These are phyloP conservation scores for Magnusiomyces magnusii DNA, from an alignment of 1,139 yeast species.

Conservation along the genomic window DNA sequence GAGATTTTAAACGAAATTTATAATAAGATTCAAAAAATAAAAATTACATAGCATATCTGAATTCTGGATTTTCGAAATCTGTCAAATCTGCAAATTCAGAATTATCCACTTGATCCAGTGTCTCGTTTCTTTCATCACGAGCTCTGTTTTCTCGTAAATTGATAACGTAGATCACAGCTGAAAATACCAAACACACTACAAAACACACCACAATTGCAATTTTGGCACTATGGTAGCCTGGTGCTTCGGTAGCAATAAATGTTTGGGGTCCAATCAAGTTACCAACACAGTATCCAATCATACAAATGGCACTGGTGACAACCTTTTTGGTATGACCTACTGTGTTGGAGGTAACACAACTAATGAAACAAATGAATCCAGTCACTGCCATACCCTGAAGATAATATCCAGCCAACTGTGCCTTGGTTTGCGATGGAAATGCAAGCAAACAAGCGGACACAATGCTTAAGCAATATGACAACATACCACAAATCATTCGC, in stretches of 20 bases:
- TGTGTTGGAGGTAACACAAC: not conserved
- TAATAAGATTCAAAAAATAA: too few relatives aligned
- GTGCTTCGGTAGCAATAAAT: not conserved
- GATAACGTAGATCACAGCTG: not conserved
- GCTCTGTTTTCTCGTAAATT: not conserved
- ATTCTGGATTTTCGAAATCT: not conserved
- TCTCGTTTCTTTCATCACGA: not conserved
- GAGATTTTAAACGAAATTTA: not conserved
- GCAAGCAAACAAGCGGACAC: not conserved
- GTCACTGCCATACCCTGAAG: not conserved
- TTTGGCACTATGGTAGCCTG: not conserved
- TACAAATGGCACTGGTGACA: not conserved
- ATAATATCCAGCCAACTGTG: not conserved
- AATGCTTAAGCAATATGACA: not conserved
- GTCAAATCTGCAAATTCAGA: not conserved
- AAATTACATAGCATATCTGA: not conserved
- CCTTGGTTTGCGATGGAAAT: not conserved
- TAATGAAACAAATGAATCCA: not conserved
- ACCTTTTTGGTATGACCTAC: not conserved
- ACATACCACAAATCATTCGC: not conserved
- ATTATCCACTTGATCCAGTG: not conserved
- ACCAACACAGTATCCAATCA: not conserved
- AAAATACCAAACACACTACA: not conserved
- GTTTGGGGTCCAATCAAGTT: not conserved
- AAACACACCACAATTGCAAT: not conserved